Conservation (phyloP, 2,329 filamentous ascomycete genomes). For the Neoarthrinium moseri region DNA sequence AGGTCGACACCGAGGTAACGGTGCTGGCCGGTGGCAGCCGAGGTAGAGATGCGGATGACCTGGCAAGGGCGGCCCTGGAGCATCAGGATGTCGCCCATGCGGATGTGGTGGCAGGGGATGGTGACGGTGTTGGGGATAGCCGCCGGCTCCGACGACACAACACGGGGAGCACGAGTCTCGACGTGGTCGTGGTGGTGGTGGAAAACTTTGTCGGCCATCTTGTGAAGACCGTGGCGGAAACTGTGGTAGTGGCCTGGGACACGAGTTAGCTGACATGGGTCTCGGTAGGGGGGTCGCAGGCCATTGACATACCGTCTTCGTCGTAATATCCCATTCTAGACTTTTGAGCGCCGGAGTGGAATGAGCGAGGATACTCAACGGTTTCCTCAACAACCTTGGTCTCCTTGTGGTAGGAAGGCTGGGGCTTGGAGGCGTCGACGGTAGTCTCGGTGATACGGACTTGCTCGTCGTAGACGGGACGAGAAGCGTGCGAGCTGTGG, state of each 20-base stretch:
- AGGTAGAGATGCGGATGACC: constrained; percentile 99
- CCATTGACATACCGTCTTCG: constrained; percentile 51
- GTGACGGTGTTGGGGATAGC: constrained; percentile 78
- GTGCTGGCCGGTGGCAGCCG: constrained; percentile 96
- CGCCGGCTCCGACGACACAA: not conserved
- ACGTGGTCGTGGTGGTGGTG: constrained; percentile 48
- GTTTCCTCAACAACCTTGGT: constrained; percentile 65
- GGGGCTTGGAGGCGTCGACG: constrained; percentile 42
- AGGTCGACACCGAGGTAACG: constrained; percentile 99
- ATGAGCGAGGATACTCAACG: constrained; percentile 53
- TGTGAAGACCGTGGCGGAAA: constrained; percentile 55
- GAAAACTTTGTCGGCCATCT: constrained; percentile 54
- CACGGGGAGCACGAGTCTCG: constrained; percentile 2
- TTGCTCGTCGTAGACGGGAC: constrained; percentile 34
- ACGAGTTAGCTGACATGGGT: constrained; percentile 13
- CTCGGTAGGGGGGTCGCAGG: constrained; percentile 14
- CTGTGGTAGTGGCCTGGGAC: constrained; percentile 56
- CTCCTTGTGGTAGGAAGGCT: constrained; percentile 53
- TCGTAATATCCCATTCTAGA: constrained; percentile 67
- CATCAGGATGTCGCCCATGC: constrained; percentile 97
- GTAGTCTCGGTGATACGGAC: constrained; percentile 32
- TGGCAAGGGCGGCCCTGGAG: constrained; percentile 99
- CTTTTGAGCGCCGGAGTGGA: constrained; percentile 38
- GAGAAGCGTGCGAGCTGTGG: constrained; percentile 21
- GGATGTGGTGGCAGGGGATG: constrained; percentile 99